phyloP scores from a whole-genome alignment of 1,139 yeast genomes.

The Saccharomycopsis hybrid region DNA sequence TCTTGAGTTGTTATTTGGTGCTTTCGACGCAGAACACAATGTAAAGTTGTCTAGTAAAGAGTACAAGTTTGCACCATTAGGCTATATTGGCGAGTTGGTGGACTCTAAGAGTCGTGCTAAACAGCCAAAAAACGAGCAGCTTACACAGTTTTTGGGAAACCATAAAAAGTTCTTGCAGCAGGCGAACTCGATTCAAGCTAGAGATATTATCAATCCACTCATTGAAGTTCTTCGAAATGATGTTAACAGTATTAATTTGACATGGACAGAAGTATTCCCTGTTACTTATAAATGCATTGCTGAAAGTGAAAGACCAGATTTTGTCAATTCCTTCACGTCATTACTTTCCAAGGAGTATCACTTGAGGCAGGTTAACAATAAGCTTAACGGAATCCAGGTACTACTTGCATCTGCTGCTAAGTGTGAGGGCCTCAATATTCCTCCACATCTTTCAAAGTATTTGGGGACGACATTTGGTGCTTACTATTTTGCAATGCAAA shows the following conservation, averaged over 20 bases:
- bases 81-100: slow-evolving; percentile 30
- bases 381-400: slow-evolving; percentile 84
- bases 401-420: slow-evolving; percentile 74
- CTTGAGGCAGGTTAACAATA: slow-evolving; percentile 75
- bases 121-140: slow-evolving; percentile 1
- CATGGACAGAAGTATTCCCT: slow-evolving; percentile 86
- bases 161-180: slow-evolving; percentile 49
- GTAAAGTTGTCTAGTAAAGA: slow-evolving; percentile 43
- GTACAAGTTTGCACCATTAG: slow-evolving; percentile 50
- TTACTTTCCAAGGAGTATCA: slow-evolving; percentile 88
- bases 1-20: slow-evolving; percentile 74
- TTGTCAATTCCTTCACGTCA: slow-evolving; percentile 72
- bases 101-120: slow-evolving; percentile 18
- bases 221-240: slow-evolving; percentile 80
- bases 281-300: slow-evolving; percentile 69
- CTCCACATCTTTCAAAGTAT: slow-evolving; percentile 90
- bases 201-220: slow-evolving; percentile 62
- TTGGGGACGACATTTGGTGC: slow-evolving; percentile 83
- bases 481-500: slow-evolving; percentile 85
- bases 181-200: slow-evolving; percentile 32
- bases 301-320: slow-evolving; percentile 49
- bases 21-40: slow-evolving; percentile 50
- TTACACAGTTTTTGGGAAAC: slow-evolving; percentile 35
- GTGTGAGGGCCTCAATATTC: slow-evolving; percentile 71
- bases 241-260: slow-evolving; percentile 68